Base-by-base conservation (phyloP, 2,329 filamentous ascomycete genomes). In the Ophiostoma perfectum region DNA sequence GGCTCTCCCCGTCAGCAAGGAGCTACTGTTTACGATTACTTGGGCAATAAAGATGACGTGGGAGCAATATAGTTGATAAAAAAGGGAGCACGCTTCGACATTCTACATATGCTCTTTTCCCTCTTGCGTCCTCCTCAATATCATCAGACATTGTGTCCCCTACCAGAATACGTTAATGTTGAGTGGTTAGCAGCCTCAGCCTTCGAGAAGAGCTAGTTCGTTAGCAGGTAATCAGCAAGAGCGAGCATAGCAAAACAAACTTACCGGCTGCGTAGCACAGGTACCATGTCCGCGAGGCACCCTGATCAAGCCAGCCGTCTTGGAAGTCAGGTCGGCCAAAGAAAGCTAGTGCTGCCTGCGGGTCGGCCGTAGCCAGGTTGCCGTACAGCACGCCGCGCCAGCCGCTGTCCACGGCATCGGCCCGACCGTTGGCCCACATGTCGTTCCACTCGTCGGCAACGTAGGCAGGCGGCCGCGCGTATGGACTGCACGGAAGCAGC, bases 321-420 rank as follows among this genome's bases (percentile, higher is more conserved):
- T 93, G 83, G 75, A 95, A 94, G 16, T 83, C 80, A 0, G 80
- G 76, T 70, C 85, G 81, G 0, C 82, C 83, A 76, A 99, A 97
- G 77, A 94, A 97, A 0, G 83, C 76, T 82, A 87, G 97, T 27
- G 90, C 87, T 8, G 84, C 79, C 67, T 77, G 78, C 0, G 94
- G 87, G 75, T 96, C 86, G 55, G 93, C 81, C 8, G 93, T 87
- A 0, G 92, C 93, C 62, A 92, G 83, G 76, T 96, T 97, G 27
- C 88, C 91, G 74, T 89, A 92, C 45, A 98, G 78, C 18, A 98
- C 86, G 0, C 94, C 92, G 76, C 86, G 90, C 95, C 94, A 98
- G 0, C 92, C 92, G 62, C 90, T 91, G 9, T 81, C 78, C 5
- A 93, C 86, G 0, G 80, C 77, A 67, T 90, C 85, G 0, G 86